Conservation (phyloP, 495 filamentous ascomycete species). For the Aspergillus incahuasiensis region DNA sequence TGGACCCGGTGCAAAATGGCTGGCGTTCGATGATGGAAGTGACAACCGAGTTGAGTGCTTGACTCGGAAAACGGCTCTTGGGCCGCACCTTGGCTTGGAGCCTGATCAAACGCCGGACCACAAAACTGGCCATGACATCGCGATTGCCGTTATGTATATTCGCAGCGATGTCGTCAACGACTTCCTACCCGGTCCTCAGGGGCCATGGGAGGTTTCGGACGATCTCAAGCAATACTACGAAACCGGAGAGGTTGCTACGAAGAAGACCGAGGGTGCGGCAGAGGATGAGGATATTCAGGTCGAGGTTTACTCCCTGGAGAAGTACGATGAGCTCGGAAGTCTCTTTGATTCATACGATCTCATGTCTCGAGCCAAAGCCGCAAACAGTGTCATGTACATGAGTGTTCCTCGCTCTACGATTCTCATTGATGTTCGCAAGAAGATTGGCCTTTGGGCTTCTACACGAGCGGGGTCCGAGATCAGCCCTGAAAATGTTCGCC, state of each 20-base stretch:
- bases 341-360: constrained; percentile 45
- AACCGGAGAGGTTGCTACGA: constrained; percentile 22
- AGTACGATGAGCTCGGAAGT: constrained; percentile 34
- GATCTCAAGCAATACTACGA: constrained; percentile 38
- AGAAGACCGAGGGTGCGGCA: constrained; percentile 11
- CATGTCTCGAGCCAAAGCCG: constrained; percentile 39
- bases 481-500: constrained; percentile 33
- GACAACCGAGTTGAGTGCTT: constrained; percentile 53
- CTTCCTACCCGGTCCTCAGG: constrained; percentile 39
- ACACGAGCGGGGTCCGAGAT: constrained; percentile 17
- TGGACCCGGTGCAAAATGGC: constrained; percentile 53
- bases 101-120: constrained; percentile 32
- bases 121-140: constrained; percentile 53
- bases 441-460: constrained; percentile 34
- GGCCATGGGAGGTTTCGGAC: constrained; percentile 36
- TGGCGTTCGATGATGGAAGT: constrained; percentile 54
- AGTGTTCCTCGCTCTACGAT: constrained; percentile 35
- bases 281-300: constrained; percentile 30
- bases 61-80: constrained; percentile 54
- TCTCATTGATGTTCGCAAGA: constrained; percentile 41
- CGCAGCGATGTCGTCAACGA: constrained; percentile 47
- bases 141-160: constrained; percentile 55
- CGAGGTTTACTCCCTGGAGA: constrained; percentile 36
- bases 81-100: constrained; percentile 49
- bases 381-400: constrained; percentile 38